Evolutionary conservation across 805 yeast genomes (phyloP).

Genomic region (Blastobotrys parvus): DNA sequence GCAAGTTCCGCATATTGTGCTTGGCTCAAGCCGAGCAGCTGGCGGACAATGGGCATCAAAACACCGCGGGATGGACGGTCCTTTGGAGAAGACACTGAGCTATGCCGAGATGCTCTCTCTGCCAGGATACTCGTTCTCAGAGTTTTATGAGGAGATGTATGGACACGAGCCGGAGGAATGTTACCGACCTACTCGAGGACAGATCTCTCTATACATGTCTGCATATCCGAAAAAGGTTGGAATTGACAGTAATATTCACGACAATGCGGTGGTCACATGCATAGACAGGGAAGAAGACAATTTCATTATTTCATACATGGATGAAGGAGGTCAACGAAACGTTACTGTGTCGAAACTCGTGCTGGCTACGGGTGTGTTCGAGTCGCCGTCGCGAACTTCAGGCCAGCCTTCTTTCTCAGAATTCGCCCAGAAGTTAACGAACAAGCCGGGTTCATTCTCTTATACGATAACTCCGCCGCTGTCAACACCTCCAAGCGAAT

Average conservation of each 20-base stretch:
- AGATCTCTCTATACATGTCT: constrained; percentile 23
- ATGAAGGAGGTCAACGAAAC: constrained; percentile 1
- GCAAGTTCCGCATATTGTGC: constrained; percentile 17
- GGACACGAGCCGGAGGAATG: constrained; percentile 13
- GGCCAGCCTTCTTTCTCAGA: background rate
- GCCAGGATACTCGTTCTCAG: constrained; percentile 24
- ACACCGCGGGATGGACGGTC: constrained; percentile 11
- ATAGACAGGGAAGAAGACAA: constrained; percentile 3
- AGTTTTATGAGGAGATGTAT: constrained; percentile 12
- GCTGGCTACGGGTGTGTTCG: constrained; percentile 24
- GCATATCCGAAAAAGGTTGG: constrained; percentile 21
- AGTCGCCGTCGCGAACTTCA: constrained; percentile 6
- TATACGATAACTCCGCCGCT: constrained; percentile 6
- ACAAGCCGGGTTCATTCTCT: background rate
- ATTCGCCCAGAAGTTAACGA: background rate
- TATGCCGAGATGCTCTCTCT: constrained; percentile 29
- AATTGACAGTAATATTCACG: constrained; percentile 12
- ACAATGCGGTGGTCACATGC: constrained; percentile 12
- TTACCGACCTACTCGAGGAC: constrained; percentile 22
- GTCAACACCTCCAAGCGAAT: constrained; percentile 2
- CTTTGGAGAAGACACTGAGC: constrained; percentile 17
- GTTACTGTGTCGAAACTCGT: constrained; percentile 9
- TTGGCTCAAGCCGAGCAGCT: constrained; percentile 18
- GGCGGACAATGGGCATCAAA: constrained; percentile 30
- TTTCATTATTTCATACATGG: background rate